phyloP scores from a whole-genome alignment of 352 stramenopile species.

The Phytophthora nicotianae region DNA sequence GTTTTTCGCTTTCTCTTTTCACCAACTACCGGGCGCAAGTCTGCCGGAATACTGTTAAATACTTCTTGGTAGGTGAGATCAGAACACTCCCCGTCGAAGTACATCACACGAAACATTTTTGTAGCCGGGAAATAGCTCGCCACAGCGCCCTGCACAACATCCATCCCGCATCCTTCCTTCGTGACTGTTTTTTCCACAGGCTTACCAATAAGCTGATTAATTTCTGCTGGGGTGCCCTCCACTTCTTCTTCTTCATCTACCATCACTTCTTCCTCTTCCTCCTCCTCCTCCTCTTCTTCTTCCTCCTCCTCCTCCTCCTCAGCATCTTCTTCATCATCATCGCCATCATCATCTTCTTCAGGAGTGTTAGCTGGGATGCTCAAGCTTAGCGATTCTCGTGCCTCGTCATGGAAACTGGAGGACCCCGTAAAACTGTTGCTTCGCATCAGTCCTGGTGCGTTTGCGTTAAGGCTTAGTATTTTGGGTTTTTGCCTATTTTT shows the following conservation, averaged over 20 bases:
- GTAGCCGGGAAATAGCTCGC: constrained; percentile 79
- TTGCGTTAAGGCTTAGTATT: constrained; percentile 53
- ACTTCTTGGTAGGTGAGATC: constrained; percentile 72
- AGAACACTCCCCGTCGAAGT: constrained; percentile 52
- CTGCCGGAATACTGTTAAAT: constrained; percentile 58
- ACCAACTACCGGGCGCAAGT: constrained; percentile 28
- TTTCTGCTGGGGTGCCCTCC: constrained; percentile 35
- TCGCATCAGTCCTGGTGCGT: constrained; percentile 35
- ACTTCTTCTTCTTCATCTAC: constrained; percentile 30
- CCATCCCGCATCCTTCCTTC: constrained; percentile 34
- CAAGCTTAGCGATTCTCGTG: constrained; percentile 24
- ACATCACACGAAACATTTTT: constrained; percentile 77
- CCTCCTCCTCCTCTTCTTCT: constrained; percentile 23
- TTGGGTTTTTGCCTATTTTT: constrained; percentile 26
- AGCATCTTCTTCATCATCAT: constrained; percentile 17
- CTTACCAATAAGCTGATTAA: constrained; percentile 55
- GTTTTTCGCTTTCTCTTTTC: constrained; percentile 55
- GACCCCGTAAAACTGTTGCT: constrained; percentile 22
- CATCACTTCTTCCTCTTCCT: constrained; percentile 23
- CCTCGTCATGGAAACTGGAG: constrained; percentile 3
- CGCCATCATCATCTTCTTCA: constrained; percentile 18
- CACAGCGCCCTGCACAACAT: constrained; percentile 55
- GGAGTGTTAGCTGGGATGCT: constrained; percentile 20
- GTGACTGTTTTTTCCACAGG: constrained; percentile 45
- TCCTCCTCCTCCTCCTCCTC: constrained; percentile 17